phyloP scores from a whole-genome alignment of 208 protist genomes.

The Crithidia fasciculata region DNA sequence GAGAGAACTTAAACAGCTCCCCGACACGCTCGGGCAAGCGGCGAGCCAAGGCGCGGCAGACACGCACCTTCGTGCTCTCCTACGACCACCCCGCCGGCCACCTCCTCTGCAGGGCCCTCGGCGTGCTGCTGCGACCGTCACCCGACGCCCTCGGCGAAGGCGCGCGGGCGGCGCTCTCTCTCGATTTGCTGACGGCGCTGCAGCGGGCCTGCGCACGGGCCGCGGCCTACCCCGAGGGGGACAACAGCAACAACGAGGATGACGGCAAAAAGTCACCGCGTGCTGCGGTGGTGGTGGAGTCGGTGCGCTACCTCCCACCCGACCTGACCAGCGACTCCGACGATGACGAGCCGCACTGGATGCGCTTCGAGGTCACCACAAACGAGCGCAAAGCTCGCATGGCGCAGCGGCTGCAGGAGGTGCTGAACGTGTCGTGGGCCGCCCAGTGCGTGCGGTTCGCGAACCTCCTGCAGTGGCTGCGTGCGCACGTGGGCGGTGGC shows the following conservation, averaged over 20 bases:
- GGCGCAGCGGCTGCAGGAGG: constrained; percentile 48
- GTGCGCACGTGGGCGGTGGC: constrained; percentile 2
- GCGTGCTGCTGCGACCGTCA: constrained; percentile 28
- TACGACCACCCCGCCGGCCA: constrained; percentile 72
- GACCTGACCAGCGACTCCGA: background rate
- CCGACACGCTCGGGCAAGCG: constrained; percentile 9
- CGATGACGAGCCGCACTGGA: constrained; percentile 23
- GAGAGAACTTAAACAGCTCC: constrained; percentile 12
- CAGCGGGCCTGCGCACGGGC: constrained; percentile 20
- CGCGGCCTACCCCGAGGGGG: constrained; percentile 10
- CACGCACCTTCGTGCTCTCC: constrained; percentile 51
- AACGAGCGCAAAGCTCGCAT: constrained; percentile 37
- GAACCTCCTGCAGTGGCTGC: constrained; percentile 28
- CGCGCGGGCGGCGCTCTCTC: constrained; percentile 45
- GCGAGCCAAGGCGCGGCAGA: constrained; percentile 9
- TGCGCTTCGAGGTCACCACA: constrained; percentile 39
- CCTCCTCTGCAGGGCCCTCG: constrained; percentile 63
- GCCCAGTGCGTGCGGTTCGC: constrained; percentile 28
- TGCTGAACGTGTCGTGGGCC: constrained; percentile 32
- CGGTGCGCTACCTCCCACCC: constrained; percentile 32
- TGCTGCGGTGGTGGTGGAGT: constrained; percentile 17
- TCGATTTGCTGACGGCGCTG: constrained; percentile 48
- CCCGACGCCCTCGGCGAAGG: constrained; percentile 22
- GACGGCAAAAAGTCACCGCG: background rate
- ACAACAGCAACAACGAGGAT: constrained; percentile 5